Conservation (phyloP, 2,329 filamentous ascomycete genomes). For the Fusarium sp. region DNA sequence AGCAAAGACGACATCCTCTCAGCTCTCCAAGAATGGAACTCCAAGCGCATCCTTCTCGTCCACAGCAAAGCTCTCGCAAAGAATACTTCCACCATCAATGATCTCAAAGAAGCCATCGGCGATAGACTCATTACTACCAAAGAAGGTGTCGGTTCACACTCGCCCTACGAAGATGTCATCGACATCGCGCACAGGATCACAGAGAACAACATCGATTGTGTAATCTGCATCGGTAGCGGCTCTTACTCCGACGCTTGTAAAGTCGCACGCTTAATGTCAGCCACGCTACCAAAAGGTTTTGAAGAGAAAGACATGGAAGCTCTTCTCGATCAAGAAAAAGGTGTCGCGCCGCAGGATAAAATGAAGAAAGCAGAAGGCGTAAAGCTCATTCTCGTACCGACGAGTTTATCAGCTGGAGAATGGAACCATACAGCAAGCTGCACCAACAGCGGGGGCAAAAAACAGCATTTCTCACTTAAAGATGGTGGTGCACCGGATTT, state of each 20-base stretch:
- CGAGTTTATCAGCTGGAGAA: slow-evolving; percentile 17
- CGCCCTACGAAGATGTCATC: slow-evolving; percentile 14
- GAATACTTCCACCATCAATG: not conserved
- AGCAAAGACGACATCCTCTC: slow-evolving; percentile 1
- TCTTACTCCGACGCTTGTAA: slow-evolving; percentile 25
- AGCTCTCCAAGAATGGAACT: not conserved
- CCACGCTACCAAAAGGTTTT: not conserved
- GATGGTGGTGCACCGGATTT: slow-evolving; percentile 19
- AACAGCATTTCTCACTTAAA: slow-evolving; percentile 7
- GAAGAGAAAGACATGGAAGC: slow-evolving; percentile 12
- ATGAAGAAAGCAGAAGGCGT: slow-evolving; percentile 9
- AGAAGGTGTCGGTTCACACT: slow-evolving; percentile 23
- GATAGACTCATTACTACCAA: not conserved
- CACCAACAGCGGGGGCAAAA: slow-evolving; percentile 9
- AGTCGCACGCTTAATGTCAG: slow-evolving; percentile 12
- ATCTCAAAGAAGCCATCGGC: not conserved
- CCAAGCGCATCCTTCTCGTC: not conserved
- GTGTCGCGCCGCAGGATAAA: slow-evolving; percentile 9
- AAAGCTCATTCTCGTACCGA: not conserved
- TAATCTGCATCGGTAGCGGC: slow-evolving; percentile 5
- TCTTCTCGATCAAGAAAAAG: slow-evolving; percentile 5
- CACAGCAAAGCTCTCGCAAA: slow-evolving; percentile 16
- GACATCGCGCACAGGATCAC: slow-evolving; percentile 9
- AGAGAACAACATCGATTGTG: not conserved
- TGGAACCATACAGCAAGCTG: slow-evolving; percentile 26